Evolutionary conservation across 371 early-diverging fungal species (phyloP), one percentile per base, ranked within the genome.

Genomic region (Syncephalastrum racemosum): DNA sequence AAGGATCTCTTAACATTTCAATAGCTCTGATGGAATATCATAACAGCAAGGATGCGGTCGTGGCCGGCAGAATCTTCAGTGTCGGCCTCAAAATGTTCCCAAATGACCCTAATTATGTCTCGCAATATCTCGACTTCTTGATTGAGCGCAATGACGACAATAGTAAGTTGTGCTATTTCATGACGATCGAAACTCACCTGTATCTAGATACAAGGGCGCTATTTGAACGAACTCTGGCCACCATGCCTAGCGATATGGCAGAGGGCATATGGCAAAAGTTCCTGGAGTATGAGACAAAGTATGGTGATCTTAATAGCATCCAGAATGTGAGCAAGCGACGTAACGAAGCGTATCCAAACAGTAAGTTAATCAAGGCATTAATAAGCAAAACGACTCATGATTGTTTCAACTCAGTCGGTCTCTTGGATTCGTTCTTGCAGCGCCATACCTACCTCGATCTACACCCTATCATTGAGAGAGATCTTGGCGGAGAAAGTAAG

Each of bases 1-100:
- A 19, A 55, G 20, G 39, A 19, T 24, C 55, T 16, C n/a, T 8
- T 15, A 14, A 10, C 16, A 14, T 56, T 56, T 15, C 58, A 18
- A 43, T 74, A 75, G 98, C 96, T 3, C 62, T 94, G 53, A 90
- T 96, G 91, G 98, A 97, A 75, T 93, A 90, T 66, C 90, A 95
- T 62, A 84, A 88, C 58, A 92, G 86, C 59, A 94, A 94, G 70
- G 92, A 94, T 57, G 71, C 88, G 0, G 74, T 62, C 4, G 83
- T 96, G 54, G 94, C 97, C 0, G 93, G 91, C 47, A 90, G 89
- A 58, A 86, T 98, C n/a, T 95, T 98, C 70, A 93, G 94, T 64
- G 67, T 90, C 16, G 95, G 94, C 13, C 75, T 91, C 57, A 95
- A 93, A 68, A 58, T 73, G 3, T 93, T 91, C 74, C 76, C 81